Evolutionary conservation across 495 filamentous ascomycete genomes (phyloP), one percentile per base, ranked within the genome.

Genomic region (Hypoxylon trugodes): DNA sequence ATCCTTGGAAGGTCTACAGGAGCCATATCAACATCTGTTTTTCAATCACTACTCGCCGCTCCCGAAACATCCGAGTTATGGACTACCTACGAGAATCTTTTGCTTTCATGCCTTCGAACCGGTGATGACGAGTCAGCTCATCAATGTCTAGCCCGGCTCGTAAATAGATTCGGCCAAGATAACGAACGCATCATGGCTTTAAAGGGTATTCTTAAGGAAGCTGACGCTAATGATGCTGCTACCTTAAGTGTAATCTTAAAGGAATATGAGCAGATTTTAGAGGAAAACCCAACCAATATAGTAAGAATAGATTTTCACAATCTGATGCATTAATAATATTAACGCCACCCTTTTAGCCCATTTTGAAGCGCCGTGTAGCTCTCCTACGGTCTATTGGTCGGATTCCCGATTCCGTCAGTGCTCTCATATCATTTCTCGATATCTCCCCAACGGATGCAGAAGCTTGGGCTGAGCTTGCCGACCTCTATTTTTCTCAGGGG

Each of bases 391-490:
- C 89, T 24, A 80, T 96, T 62, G 84, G 84, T 16, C 83, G 85
- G 54, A 74, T 82, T 2, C 69, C 83, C 7, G 91, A 96, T 56
- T 91, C 95, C 9, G 90, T 91, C 41, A 79, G 86, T 47, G 85
- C 86, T 33, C 77, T 97, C 36, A 84, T 87, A 58, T 80, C 87
- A 55, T 79, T 97, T 24, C 81, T 98, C 36, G 87, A 93, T 59
- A 84, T 88, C 55, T 89, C 89, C 7, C 94, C 95, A 4, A 97
- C 91, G 6, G 96, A 98, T 78, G 88, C 89, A 8, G 95, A 98
- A 74, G 88, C 91, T 13, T 98, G 95, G 95, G 87, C 91, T 48
- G 95, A 98, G 78, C 81, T 98, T 65, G 83, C 90, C 26, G 90
- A 94, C 65, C 75, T 97, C 26, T 98, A 98, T 73, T 77, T 92